These are phyloP conservation scores for Raffaelea deltoideospora DNA, from an alignment of 2,329 filamentous ascomycete genomes.

Conservation along the genomic window DNA sequence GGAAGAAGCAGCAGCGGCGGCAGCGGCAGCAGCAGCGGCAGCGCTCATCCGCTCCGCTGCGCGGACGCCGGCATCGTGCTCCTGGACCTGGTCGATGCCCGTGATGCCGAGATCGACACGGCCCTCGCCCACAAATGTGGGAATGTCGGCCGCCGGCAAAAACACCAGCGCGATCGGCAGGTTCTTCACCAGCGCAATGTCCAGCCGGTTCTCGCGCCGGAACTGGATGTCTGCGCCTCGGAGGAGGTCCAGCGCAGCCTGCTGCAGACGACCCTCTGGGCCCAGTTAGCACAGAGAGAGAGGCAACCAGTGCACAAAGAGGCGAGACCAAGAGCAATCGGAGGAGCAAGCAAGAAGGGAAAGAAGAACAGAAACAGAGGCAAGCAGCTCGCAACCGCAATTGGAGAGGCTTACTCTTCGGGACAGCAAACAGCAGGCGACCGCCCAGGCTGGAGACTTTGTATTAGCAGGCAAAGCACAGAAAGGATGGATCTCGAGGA, in stretches of 20 bases:
- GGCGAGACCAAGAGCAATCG: no score
- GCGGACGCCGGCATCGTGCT: slow-evolving; percentile 59
- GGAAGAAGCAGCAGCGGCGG: slow-evolving; percentile 10
- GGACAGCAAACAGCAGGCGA: slow-evolving; percentile 89
- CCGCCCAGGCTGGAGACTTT: slow-evolving; percentile 58
- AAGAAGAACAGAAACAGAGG: neutral
- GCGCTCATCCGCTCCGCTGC: slow-evolving; percentile 29
- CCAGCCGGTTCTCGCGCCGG: slow-evolving; percentile 81
- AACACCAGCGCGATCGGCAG: slow-evolving; percentile 90
- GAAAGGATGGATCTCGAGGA: neutral
- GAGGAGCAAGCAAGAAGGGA: neutral
- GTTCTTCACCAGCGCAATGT: slow-evolving; percentile 97
- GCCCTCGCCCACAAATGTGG: slow-evolving; percentile 91
- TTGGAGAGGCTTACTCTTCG: slow-evolving; percentile 63
- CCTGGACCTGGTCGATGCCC: slow-evolving; percentile 79
- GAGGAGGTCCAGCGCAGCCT: slow-evolving; percentile 77
- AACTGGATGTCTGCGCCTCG: slow-evolving; percentile 94
- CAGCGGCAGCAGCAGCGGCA: slow-evolving; percentile 4
- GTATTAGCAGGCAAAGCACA: slow-evolving; percentile 16
- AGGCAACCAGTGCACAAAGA: neutral
- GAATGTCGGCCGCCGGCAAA: slow-evolving; percentile 92
- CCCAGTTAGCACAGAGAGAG: neutral
- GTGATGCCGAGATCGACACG: slow-evolving; percentile 86
- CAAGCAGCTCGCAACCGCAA: neutral
- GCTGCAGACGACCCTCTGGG: slow-evolving; percentile 80